Evolutionary conservation across 257 asterid genomes (phyloP).

Genomic region (Lavandula angustifolia): DNA sequence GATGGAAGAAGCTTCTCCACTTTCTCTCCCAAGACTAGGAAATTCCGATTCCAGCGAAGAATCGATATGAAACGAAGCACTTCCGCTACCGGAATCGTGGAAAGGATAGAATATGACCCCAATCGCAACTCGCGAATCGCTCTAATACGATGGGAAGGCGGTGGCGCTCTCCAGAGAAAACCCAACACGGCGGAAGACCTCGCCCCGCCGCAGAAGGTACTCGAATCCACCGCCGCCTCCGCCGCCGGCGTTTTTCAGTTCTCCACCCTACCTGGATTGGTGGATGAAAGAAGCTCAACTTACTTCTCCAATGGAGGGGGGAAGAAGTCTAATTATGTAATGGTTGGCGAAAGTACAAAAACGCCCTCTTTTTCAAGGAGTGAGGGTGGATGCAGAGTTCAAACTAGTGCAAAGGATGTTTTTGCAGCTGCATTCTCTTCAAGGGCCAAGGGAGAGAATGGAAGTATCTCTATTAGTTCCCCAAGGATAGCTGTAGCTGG

Average conservation of each 20-base stretch:
- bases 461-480: slow-evolving; percentile 26
- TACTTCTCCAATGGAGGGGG: not conserved
- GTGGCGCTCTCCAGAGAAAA: slow-evolving; percentile 13
- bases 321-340: slow-evolving; percentile 11
- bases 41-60: slow-evolving; percentile 24
- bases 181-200: slow-evolving; percentile 5
- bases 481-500: slow-evolving; percentile 49
- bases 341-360: not conserved
- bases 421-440: slow-evolving; percentile 29
- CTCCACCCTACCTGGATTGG: slow-evolving; percentile 26
- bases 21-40: slow-evolving; percentile 9
- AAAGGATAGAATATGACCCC: slow-evolving; percentile 33
- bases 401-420: slow-evolving; percentile 20
- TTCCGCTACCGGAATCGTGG: slow-evolving; percentile 30
- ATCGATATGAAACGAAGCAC: slow-evolving; percentile 34
- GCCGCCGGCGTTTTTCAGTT: slow-evolving; percentile 23
- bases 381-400: not conserved
- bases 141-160: slow-evolving; percentile 32
- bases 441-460: slow-evolving; percentile 29
- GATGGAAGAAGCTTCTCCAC: slow-evolving; percentile 20
- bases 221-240: slow-evolving; percentile 21
- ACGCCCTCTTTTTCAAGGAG: not conserved
- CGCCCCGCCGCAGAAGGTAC: slow-evolving; percentile 17
- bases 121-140: slow-evolving; percentile 30
- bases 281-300: slow-evolving; percentile 3